phyloP scores from a whole-genome alignment of 2,329 filamentous ascomycete genomes.

The Aaosphaeria pasadenensis region DNA sequence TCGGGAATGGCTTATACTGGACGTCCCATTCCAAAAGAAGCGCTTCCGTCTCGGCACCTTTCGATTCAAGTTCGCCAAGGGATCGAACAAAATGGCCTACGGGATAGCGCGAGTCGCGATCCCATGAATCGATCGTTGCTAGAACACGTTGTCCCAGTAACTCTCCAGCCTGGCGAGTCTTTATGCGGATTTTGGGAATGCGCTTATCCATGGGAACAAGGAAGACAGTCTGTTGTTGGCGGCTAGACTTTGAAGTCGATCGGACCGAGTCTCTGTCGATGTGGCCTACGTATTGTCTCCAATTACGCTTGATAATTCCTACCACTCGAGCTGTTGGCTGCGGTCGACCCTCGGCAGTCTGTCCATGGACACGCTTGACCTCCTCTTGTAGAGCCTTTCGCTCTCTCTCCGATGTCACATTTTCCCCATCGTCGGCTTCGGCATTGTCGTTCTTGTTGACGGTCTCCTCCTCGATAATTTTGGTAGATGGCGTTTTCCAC shows the following conservation, averaged over 20 bases:
- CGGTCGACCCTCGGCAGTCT: conserved; percentile 69
- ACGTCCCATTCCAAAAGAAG: conserved; percentile 93
- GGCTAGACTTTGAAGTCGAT: conserved; percentile 68
- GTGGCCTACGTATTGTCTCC: conserved; percentile 96
- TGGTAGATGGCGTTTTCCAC: conserved; percentile 94
- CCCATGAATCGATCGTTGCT: conserved; percentile 93
- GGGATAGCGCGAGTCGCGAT: conserved; percentile 87
- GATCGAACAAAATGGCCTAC: conserved; percentile 92
- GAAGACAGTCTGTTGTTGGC: conserved; percentile 89
- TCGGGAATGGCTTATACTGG: conserved; percentile 95
- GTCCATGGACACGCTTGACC: conserved; percentile 79
- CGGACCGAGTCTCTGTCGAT: conserved; percentile 84
- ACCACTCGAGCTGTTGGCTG: conserved; percentile 92
- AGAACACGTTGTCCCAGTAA: conserved; percentile 87
- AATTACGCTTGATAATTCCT: conserved; percentile 90
- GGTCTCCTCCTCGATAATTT: conserved; percentile 91
- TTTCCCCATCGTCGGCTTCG: conserved; percentile 69
- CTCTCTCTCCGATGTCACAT: conserved; percentile 85
- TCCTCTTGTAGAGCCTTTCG: conserved; percentile 85
- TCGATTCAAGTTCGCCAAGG: conserved; percentile 89
- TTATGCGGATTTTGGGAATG: conserved; percentile 90
- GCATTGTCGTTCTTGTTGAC: conserved; percentile 92
- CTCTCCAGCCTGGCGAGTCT: conserved; percentile 85
- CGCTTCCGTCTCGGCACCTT: conserved; percentile 96
- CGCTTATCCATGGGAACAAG: conserved; percentile 97